phyloP scores from a whole-genome alignment of 768 basidiomycete genomes.

The Suillus placidus region DNA sequence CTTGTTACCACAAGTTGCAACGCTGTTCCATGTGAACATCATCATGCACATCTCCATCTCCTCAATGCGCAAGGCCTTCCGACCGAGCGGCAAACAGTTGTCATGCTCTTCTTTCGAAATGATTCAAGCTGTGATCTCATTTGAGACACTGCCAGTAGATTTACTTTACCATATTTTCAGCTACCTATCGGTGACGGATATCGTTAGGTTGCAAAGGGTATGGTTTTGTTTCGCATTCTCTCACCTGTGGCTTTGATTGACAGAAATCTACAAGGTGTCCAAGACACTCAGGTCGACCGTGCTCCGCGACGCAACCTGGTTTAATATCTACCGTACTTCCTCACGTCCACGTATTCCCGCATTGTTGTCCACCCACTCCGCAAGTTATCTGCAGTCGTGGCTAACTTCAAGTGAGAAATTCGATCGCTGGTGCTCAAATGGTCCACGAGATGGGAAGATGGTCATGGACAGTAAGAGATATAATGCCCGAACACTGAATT shows the following conservation, averaged over 20 bases:
- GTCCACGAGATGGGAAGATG: slow-evolving; percentile 5
- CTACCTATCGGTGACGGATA: not conserved
- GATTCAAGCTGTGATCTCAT: slow-evolving; percentile 8
- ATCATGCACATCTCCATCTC: slow-evolving; percentile 9
- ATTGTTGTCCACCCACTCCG: not conserved
- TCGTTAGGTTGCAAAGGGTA: slow-evolving; percentile 7
- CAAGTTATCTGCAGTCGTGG: slow-evolving; percentile 7
- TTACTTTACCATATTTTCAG: slow-evolving; percentile 4
- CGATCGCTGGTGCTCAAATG: slow-evolving; percentile 9
- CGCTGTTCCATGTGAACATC: slow-evolving; percentile 8
- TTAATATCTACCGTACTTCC: not conserved
- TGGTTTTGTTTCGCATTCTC: not conserved
- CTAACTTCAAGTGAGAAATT: slow-evolving; percentile 8
- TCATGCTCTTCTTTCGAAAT: slow-evolving; percentile 7
- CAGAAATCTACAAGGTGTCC: slow-evolving; percentile 1
- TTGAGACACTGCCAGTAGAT: slow-evolving; percentile 3
- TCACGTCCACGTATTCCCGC: slow-evolving; percentile 4
- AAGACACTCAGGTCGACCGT: slow-evolving; percentile 1
- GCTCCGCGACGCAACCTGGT: slow-evolving; percentile 3
- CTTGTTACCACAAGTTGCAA: not conserved
- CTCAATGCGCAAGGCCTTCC: slow-evolving; percentile 7
- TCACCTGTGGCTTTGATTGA: not conserved
- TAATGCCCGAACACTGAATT: slow-evolving; percentile 1
- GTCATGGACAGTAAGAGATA: not conserved
- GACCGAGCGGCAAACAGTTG: not conserved